Evolutionary conservation across 306 rosid genomes (phyloP), one percentile per base, ranked within the genome.

Genomic region (Abrus pulchellus): DNA sequence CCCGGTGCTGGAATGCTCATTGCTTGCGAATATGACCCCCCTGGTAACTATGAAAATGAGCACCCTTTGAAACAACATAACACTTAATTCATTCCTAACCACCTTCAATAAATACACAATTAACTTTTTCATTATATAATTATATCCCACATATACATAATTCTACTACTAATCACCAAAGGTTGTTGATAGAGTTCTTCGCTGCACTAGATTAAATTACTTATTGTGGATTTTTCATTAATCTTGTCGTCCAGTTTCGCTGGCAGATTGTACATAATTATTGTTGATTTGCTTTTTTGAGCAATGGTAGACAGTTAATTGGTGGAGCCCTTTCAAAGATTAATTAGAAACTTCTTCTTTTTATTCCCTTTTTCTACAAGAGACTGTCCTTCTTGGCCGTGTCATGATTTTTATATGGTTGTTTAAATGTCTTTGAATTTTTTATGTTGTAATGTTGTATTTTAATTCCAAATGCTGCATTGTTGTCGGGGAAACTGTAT

Each of bases 1-100:
- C 2, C 7, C 10, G 33, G 0, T 13, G 27, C 0, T 12, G 91
- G 81, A 4, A 87, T 33, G 74, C 85, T 60, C 5, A 43, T 86
- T 4, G 72, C 77, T 0, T 93, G 98, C 33, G 92, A 91, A 65
- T 93, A 91, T 14, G 88, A 89, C 49, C 97, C 98, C 0, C 86
- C 91, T 0, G 97, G 93, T n/a, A 93, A 91, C 80, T 88, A 5
- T 13, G 40, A 1, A 0, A 13, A 87, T 9, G 90, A 87, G 75
- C 75, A 82, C 52, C 97, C 97, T 7, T 83, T 87, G n/a, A 83
- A 47, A 33, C 2, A 9, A 3, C 72, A 75, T 20, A 20, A 20
- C 20, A 20, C 20, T 20, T 5, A 0, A 2, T 2, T 34, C 0
- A n/a, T 1, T 57, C 64, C 64, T 27, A 20, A 2, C 40, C 40